Conservation (phyloP, 192 early-diverging fungal species). For the Backusella circina region DNA sequence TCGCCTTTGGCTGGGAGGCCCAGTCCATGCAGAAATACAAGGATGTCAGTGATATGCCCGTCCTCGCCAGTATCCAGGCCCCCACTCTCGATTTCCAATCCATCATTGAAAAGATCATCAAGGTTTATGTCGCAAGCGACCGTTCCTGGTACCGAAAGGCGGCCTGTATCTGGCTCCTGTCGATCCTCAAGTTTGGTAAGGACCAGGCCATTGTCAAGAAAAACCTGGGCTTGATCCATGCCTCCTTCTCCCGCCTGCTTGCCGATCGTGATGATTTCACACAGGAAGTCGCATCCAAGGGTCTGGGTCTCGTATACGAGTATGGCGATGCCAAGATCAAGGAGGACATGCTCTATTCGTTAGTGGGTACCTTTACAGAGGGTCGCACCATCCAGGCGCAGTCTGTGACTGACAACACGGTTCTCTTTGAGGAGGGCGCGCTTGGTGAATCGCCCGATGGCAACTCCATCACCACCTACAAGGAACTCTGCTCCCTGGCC, state of each 20-base stretch:
- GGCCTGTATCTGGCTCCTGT: constrained; percentile 76
- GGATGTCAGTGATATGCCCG: constrained; percentile 56
- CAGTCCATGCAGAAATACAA: constrained; percentile 62
- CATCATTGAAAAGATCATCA: constrained; percentile 52
- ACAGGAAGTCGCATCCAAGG: constrained; percentile 86
- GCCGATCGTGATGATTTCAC: constrained; percentile 84
- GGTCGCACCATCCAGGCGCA: constrained; percentile 51
- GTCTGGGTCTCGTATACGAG: constrained; percentile 81
- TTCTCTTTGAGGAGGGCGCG: constrained; percentile 63
- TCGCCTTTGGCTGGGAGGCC: constrained; percentile 64
- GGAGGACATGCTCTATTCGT: constrained; percentile 62
- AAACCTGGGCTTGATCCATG: constrained; percentile 65
- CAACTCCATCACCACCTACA: constrained; percentile 63
- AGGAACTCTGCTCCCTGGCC: constrained; percentile 83
- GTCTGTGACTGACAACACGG: constrained; percentile 67
- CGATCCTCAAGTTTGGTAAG: constrained; percentile 71
- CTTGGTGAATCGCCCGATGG: constrained; percentile 79
- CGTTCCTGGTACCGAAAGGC: constrained; percentile 60
- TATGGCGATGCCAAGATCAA: constrained; percentile 67
- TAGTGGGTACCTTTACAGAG: constrained; percentile 77
- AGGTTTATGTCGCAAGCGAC: constrained; percentile 47
- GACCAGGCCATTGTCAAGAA: constrained; percentile 42
- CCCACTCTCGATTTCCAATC: background rate
- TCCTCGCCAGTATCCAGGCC: constrained; percentile 25
- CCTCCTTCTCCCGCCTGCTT: constrained; percentile 71